Conservation (phyloP, 129 eudicot genomes). For the Apium graveolens region DNA sequence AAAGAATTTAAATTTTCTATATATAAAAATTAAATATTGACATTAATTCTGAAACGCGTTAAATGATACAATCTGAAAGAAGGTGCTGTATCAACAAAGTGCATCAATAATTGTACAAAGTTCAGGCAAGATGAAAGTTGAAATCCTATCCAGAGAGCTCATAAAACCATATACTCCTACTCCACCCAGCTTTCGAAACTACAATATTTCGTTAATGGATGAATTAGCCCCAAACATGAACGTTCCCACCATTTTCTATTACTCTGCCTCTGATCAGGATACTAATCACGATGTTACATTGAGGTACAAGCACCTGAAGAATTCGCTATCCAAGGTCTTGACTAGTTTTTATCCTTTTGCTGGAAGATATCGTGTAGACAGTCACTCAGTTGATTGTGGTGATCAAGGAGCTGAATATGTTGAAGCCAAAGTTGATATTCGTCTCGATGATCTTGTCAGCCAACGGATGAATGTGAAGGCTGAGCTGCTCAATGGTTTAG, state of each 20-base stretch:
- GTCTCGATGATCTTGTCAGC: constrained; percentile 5
- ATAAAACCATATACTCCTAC: constrained; percentile 10
- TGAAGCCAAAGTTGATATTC: constrained; percentile 3
- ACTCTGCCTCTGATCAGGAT: neutral
- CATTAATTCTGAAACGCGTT: no score
- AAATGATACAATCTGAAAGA: no score
- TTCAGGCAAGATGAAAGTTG: constrained; percentile 1
- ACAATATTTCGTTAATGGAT: neutral
- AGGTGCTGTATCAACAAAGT: no score
- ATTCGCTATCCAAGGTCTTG: neutral
- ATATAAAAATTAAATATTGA: no score
- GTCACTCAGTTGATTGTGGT: constrained; percentile 8
- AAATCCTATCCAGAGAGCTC: constrained; percentile 12
- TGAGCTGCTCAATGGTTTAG: neutral
- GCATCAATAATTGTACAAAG: no score
- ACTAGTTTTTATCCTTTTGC: constrained; percentile 14
- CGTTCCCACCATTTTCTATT: neutral
- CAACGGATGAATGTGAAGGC: neutral
- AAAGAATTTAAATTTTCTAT: no score
- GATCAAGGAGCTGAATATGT: constrained; percentile 20
- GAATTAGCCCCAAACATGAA: neutral
- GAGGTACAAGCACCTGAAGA: neutral
- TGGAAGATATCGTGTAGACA: constrained; percentile 14
- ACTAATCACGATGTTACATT: neutral
- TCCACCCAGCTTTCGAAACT: neutral